Base-by-base conservation (phyloP, 768 basidiomycete species). In the Porphyrellus cyaneotinctus region DNA sequence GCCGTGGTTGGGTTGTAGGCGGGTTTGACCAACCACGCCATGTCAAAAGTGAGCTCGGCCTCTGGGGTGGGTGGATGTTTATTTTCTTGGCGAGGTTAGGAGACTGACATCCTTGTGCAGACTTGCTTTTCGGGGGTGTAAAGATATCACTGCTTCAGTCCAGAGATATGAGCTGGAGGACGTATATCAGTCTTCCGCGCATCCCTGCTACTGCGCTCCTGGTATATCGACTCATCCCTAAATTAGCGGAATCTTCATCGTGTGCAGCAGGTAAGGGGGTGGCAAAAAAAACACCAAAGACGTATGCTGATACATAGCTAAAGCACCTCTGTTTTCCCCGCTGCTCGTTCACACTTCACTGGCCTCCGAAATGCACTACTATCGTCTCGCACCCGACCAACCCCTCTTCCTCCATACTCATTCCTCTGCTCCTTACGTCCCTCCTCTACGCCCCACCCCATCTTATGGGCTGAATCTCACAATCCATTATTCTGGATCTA, bases 291-390 rank as follows among this genome's bases (percentile, higher is more conserved):
- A 1, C 41, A 15, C 0, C 47, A 8, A 23, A 30, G 3, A 22
- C n/a, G 5, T 11, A 11, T 13, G 30, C 47, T 69, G 44, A 68
- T 44, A n/a, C 10, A n/a, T 23, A 0, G 31, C 53, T 24, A 6
- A 53, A 87, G 87, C 74, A 35, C 61, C 78, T 2, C 63, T 83
- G 7, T 71, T 91, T 36, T 72, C 80, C 6, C 87, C 89, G 3
- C 69, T 92, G n/a, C 70, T 93, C 13, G 70, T 78, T 28, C 85
- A 91, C 52, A 74, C 74, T 0, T 83, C 88, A 0, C 72, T 78
- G 45, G 63, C 73, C 1, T 68, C 75, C 11, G 90, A 91, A 70
- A 79, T 80, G 1, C 84, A 90, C 62, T 88, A 88, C 58, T 82
- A 80, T 65, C 79, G 83, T 28, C 72, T 88, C 26, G 56, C 37